phyloP scores from a whole-genome alignment of 2,329 filamentous ascomycete species.

The Phialemonium atrogriseum region DNA sequence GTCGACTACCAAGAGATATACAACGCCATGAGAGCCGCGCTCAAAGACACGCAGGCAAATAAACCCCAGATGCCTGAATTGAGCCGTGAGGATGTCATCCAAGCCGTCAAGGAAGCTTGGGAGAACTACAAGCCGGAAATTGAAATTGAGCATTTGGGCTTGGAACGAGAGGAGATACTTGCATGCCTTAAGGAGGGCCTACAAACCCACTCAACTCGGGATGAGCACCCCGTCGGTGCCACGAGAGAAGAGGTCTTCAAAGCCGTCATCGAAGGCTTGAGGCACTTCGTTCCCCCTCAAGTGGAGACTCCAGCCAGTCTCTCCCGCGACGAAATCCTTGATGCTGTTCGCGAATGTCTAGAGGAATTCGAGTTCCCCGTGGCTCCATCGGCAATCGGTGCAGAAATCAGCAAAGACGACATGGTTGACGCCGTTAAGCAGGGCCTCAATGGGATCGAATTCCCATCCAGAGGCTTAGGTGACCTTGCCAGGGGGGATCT shows the following conservation, averaged over 20 bases:
- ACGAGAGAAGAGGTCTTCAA: conserved; percentile 79
- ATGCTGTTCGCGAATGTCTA: conserved; percentile 76
- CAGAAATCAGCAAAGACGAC: conserved; percentile 51
- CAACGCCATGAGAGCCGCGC: conserved; percentile 70
- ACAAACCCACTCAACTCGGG: conserved; percentile 57
- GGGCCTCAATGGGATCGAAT: conserved; percentile 44
- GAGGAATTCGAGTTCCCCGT: conserved; percentile 75
- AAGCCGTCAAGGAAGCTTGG: conserved; percentile 83
- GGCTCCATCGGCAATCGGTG: conserved; percentile 44
- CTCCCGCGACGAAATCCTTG: conserved; percentile 75
- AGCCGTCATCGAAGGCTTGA: conserved; percentile 77
- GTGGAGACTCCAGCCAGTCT: conserved; percentile 61
- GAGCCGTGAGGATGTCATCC: conserved; percentile 74
- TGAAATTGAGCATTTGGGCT: conserved; percentile 78
- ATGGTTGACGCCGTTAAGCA: conserved; percentile 57
- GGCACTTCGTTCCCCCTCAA: conserved; percentile 68
- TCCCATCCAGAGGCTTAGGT: conserved; percentile 19
- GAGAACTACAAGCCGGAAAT: conserved; percentile 93
- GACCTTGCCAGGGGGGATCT: conserved; percentile 13
- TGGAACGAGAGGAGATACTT: conserved; percentile 85
- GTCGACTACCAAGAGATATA: conserved; percentile 82
- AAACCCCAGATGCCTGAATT: conserved; percentile 41
- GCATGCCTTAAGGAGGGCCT: conserved; percentile 81
- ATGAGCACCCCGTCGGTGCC: conserved; percentile 48
- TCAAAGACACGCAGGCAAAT: conserved; percentile 50